Conservation (phyloP, 2,329 filamentous ascomycete genomes). For the Colletotrichum falcatum region DNA sequence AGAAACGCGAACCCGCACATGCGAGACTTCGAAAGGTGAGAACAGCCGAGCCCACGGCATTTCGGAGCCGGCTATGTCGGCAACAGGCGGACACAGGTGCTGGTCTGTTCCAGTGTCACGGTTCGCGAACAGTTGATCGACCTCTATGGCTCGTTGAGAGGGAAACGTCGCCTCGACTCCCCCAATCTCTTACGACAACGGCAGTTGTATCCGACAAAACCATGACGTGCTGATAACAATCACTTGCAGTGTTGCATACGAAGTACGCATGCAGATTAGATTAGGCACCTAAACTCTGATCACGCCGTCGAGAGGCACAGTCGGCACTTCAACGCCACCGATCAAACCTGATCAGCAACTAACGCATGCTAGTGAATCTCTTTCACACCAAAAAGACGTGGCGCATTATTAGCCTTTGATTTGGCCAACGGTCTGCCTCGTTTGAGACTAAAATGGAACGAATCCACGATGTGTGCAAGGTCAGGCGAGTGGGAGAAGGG, state of each 20-base stretch:
- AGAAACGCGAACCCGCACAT: slow-evolving; percentile 5
- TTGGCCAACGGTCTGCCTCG: background rate
- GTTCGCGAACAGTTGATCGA: background rate
- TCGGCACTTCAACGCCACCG: background rate
- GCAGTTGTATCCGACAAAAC: background rate
- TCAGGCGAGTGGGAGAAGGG: too few species aligned
- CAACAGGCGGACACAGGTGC: background rate
- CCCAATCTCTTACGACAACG: background rate
- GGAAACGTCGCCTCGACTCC: background rate
- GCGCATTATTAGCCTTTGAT: background rate
- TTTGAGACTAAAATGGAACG: background rate
- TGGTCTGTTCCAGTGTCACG: slow-evolving; percentile 2
- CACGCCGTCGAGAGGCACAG: background rate
- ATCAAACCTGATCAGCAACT: background rate
- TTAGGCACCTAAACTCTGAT: background rate
- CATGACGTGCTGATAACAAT: background rate
- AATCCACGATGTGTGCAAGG: background rate
- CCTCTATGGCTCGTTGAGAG: background rate
- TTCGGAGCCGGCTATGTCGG: background rate
- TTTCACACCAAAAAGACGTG: background rate
- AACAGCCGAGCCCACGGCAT: slow-evolving; percentile 12
- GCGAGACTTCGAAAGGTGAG: slow-evolving; percentile 10
- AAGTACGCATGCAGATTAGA: background rate
- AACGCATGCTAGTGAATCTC: background rate
- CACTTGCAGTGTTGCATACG: background rate